Base-by-base conservation (phyloP, 2,329 filamentous ascomycete genomes). In the Gyromitra esculenta region DNA sequence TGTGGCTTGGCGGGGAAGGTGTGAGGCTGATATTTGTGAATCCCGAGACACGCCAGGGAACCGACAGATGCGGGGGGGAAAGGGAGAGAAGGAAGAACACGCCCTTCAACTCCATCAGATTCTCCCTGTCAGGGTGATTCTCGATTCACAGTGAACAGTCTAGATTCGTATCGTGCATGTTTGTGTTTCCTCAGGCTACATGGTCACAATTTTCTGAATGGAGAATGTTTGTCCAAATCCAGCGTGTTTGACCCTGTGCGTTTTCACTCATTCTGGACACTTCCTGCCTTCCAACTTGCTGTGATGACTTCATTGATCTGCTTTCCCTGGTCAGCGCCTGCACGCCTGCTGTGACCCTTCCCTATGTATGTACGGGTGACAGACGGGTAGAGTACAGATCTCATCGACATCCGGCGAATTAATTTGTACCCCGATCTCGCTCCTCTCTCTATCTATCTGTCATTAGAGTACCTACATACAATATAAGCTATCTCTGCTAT, bases 271-370 rank as follows among this genome's bases (percentile, higher is more conserved):
- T 54, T 37, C 59, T 65, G 69, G 52, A 59, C 56, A 69, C 54
- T 62, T 43, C 37, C 31, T 60, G 21, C 15, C 59, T 45, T 41
- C 39, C 39, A 56, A 41, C 48, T 18, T 50, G 48, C 45, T 35
- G 52, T 5, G 65, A 77, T 77, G 75, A 77, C 75, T 77, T 77
- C 75, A 77, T 70, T 66, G 64, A 68, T 77, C 63, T 66, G 41
- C 54, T 37, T 41, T 60, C 11, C 73, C 31, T 37, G 25, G n/a
- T 31, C 43, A 13, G 21, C 41, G 18, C 59, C 35, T 62, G 62
- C 54, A 52, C 45, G 21, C 54, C 25, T 56, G 41, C 35, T 54
- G 68, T 63, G 52, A 77, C 64, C 59, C 68, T 72, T 56, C 69
- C 63, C 66, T 57, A 41, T 37, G n/a, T 37, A 6, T 48, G 56